Conservation (phyloP, 2,329 filamentous ascomycete species). For the Monilinia fructicola region DNA sequence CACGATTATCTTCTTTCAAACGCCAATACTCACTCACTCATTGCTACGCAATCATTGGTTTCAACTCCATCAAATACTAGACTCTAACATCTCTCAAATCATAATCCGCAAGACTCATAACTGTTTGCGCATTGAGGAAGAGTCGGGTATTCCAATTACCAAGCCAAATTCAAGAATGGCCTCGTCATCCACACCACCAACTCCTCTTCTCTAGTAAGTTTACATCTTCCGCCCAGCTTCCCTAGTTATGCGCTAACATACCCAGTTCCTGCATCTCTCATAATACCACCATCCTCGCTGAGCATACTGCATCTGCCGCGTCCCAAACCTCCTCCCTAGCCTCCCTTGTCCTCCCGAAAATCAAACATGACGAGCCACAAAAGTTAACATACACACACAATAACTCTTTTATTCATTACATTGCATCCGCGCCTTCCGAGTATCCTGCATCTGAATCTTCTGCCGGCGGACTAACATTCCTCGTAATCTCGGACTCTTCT, state of each 20-base stretch:
- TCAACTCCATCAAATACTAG: neutral
- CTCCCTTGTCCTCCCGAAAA: slow-evolving; percentile 92
- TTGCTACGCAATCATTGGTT: neutral
- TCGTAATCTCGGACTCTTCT: slow-evolving; percentile 79
- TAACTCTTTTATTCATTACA: slow-evolving; percentile 91
- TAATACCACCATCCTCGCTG: slow-evolving; percentile 86
- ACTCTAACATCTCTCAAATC: neutral
- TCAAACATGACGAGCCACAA: slow-evolving; percentile 74
- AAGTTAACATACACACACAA: slow-evolving; percentile 95
- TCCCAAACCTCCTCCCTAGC: slow-evolving; percentile 83
- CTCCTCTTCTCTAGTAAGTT: slow-evolving; percentile 71
- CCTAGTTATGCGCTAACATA: slow-evolving; percentile 22
- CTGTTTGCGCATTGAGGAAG: neutral
- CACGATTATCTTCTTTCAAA: neutral
- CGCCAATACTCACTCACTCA: neutral
- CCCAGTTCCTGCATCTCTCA: slow-evolving; percentile 88
- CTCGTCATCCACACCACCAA: slow-evolving; percentile 66
- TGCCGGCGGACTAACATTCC: slow-evolving; percentile 83
- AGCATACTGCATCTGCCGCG: slow-evolving; percentile 84
- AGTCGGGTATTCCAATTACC: neutral
- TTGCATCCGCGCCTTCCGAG: slow-evolving; percentile 75
- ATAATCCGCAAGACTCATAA: neutral
- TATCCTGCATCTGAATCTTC: slow-evolving; percentile 55
- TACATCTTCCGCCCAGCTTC: neutral
- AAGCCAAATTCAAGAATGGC: slow-evolving; percentile 53